These are phyloP conservation scores for Paramyrothecium sp. DNA, from an alignment of 2,329 filamentous ascomycete species.

Conservation along the genomic window DNA sequence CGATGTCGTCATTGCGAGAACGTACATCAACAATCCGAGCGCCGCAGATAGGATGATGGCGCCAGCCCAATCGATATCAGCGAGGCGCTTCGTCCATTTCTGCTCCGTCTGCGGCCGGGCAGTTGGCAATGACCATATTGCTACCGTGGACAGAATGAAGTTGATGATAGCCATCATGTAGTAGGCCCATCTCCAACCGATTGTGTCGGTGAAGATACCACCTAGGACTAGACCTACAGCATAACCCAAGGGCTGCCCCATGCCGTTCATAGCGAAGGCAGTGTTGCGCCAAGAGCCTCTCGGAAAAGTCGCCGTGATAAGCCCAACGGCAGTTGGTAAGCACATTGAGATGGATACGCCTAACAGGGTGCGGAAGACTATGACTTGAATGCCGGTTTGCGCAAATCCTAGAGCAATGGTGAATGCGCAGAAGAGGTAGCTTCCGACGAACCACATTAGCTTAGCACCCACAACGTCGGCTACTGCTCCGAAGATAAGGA, in stretches of 20 bases:
- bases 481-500: slow-evolving; percentile 26
- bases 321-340: slow-evolving; percentile 32
- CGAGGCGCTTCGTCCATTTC: slow-evolving; percentile 21
- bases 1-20: slow-evolving; percentile 43
- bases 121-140: slow-evolving; percentile 34
- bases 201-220: slow-evolving; percentile 44
- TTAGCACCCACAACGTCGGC: slow-evolving; percentile 27
- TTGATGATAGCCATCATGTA: slow-evolving; percentile 35
- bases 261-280: slow-evolving; percentile 42
- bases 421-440: slow-evolving; percentile 22
- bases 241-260: slow-evolving; percentile 45
- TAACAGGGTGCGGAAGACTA: slow-evolving; percentile 31
- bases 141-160: slow-evolving; percentile 29
- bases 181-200: slow-evolving; percentile 47
- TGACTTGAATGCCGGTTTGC: slow-evolving; percentile 32
- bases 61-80: slow-evolving; percentile 54
- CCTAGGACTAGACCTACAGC: slow-evolving; percentile 48
- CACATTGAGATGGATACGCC: slow-evolving; percentile 36
- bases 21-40: slow-evolving; percentile 49
- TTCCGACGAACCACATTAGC: slow-evolving; percentile 24
- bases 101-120: slow-evolving; percentile 18
- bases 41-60: slow-evolving; percentile 41
- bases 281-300: slow-evolving; percentile 35
- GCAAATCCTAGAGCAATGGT: slow-evolving; percentile 32
- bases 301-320: slow-evolving; percentile 35